Conservation (phyloP, 2,329 filamentous ascomycete species). For the Penicillium sp. region DNA sequence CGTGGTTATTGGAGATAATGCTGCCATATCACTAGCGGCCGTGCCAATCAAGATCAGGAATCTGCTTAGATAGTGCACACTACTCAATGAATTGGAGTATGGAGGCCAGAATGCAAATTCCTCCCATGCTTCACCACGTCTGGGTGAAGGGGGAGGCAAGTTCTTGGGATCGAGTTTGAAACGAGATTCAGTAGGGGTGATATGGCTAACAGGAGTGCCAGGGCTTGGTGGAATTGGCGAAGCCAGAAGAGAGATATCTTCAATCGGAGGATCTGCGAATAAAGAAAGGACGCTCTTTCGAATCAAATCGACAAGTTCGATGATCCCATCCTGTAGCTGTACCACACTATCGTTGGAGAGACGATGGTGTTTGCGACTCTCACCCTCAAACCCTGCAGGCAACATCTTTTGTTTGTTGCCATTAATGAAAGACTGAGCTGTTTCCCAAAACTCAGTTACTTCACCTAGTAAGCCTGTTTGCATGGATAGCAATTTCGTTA, state of each 20-base stretch:
- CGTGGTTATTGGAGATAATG: constrained; percentile 63
- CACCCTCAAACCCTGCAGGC: constrained; percentile 75
- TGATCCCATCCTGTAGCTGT: constrained; percentile 70
- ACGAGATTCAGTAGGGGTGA: constrained; percentile 62
- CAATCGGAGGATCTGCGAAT: constrained; percentile 81
- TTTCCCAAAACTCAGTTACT: constrained; percentile 91
- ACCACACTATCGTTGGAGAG: constrained; percentile 66
- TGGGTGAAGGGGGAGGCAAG: constrained; percentile 71
- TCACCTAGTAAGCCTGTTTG: constrained; percentile 80
- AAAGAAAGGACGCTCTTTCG: constrained; percentile 75
- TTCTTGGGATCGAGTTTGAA: constrained; percentile 78
- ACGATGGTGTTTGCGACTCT: constrained; percentile 76
- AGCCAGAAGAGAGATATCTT: constrained; percentile 83
- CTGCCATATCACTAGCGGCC: constrained; percentile 79
- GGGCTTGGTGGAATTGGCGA: constrained; percentile 71
- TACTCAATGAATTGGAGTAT: constrained; percentile 83
- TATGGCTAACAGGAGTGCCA: constrained; percentile 56
- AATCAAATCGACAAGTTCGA: constrained; percentile 79
- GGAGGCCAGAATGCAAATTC: constrained; percentile 96
- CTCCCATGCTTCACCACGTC: constrained; percentile 81
- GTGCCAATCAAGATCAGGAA: constrained; percentile 79
- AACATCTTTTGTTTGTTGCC: constrained; percentile 77
- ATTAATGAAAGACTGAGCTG: constrained; percentile 81
- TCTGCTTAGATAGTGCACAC: constrained; percentile 83
- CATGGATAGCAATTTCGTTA: constrained; percentile 69